These are phyloP conservation scores for Thoreauomyces humboldtii DNA, from an alignment of 192 early-diverging fungal species.

Conservation along the genomic window DNA sequence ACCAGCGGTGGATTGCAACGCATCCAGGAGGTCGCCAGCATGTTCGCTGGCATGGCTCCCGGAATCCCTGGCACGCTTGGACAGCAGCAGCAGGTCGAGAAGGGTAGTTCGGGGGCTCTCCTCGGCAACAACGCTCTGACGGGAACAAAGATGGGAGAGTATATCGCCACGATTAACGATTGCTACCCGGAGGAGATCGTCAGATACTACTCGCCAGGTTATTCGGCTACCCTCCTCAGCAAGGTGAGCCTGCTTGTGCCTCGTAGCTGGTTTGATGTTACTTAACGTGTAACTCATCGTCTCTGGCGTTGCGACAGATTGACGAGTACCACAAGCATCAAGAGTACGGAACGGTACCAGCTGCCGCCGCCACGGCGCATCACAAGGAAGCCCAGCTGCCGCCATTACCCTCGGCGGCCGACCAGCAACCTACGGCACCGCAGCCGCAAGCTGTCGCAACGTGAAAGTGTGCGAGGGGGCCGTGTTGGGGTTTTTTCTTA, in stretches of 20 bases:
- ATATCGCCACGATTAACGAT: constrained; percentile 53
- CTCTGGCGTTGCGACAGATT: too few species aligned
- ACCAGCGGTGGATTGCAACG: constrained; percentile 50
- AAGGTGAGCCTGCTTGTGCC: constrained; percentile 34
- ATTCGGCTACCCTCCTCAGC: constrained; percentile 51
- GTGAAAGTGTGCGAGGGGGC: too few species aligned
- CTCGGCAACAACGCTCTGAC: constrained; percentile 18
- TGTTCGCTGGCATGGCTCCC: constrained; percentile 23
- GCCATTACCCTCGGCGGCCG: constrained; percentile 8
- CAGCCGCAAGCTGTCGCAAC: constrained; percentile 21
- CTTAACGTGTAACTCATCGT: neutral
- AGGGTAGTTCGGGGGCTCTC: neutral
- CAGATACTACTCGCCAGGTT: constrained; percentile 59
- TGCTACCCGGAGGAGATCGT: constrained; percentile 67
- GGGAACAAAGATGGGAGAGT: constrained; percentile 58
- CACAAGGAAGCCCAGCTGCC: constrained; percentile 1
- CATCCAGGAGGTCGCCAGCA: constrained; percentile 55
- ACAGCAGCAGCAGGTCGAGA: constrained; percentile 16
- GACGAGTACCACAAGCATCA: constrained; percentile 48
- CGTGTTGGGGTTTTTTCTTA: too few species aligned
- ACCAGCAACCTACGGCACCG: constrained; percentile 3
- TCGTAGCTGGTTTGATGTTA: neutral
- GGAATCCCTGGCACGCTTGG: constrained; percentile 7
- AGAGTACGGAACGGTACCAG: constrained; percentile 23
- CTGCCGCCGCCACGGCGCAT: neutral